These are phyloP conservation scores for Talaromyces atroroseus DNA, from an alignment of 2,329 filamentous ascomycete genomes.

Conservation along the genomic window DNA sequence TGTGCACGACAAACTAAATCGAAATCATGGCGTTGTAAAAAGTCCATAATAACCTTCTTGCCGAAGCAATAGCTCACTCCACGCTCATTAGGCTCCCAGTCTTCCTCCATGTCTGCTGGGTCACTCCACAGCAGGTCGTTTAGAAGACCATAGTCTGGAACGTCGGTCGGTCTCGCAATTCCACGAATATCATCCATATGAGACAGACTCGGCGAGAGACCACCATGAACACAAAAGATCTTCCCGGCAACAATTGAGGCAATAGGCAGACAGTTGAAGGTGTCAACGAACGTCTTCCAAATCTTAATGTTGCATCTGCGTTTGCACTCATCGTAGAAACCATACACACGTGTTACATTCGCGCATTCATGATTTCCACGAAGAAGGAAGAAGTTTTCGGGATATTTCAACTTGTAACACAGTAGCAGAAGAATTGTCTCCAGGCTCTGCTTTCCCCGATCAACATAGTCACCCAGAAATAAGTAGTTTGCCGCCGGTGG, in stretches of 20 bases:
- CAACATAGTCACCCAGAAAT: slow-evolving; percentile 93
- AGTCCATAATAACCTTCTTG: slow-evolving; percentile 96
- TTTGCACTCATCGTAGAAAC: slow-evolving; percentile 98
- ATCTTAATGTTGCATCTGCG: slow-evolving; percentile 92
- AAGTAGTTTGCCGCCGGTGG: slow-evolving; percentile 87
- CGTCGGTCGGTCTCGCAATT: slow-evolving; percentile 91
- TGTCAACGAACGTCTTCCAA: slow-evolving; percentile 97
- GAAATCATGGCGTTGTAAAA: slow-evolving; percentile 90
- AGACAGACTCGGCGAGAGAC: slow-evolving; percentile 80
- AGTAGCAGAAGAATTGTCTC: slow-evolving; percentile 89
- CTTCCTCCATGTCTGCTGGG: slow-evolving; percentile 93
- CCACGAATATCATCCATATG: slow-evolving; percentile 99
- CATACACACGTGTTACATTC: slow-evolving; percentile 91
- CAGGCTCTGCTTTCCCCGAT: slow-evolving; percentile 89
- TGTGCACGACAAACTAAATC: slow-evolving; percentile 95
- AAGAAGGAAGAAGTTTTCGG: slow-evolving; percentile 93
- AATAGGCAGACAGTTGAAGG: slow-evolving; percentile 92
- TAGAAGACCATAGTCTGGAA: slow-evolving; percentile 90
- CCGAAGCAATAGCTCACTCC: slow-evolving; percentile 98
- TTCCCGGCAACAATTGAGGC: slow-evolving; percentile 95
- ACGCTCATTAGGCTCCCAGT: slow-evolving; percentile 96
- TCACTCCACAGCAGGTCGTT: slow-evolving; percentile 98
- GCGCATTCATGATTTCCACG: slow-evolving; percentile 96
- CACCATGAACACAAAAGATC: slow-evolving; percentile 96
- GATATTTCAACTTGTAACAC: slow-evolving; percentile 96